A percentile compares a stretch with the other conserved stretches of the same genome.
These are phyloP conservation scores for Nadsonia fulvescens DNA, from an alignment of 805 yeast genomes.

Conservation along the genomic window DNA sequence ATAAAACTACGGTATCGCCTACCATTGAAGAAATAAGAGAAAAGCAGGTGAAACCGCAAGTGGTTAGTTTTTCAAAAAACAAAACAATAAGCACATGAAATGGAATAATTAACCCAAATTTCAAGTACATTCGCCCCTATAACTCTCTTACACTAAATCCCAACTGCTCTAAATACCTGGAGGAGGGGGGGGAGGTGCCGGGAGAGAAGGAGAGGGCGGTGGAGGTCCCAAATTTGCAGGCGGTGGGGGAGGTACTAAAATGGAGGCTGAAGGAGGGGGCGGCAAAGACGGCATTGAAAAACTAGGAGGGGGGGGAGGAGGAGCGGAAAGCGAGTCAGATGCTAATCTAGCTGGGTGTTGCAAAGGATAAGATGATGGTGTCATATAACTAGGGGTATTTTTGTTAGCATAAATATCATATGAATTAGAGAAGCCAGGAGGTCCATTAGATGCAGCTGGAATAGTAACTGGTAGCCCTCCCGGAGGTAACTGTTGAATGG, in stretches of 20 bases:
- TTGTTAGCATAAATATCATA: slow-evolving; percentile 1
- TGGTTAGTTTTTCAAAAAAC: too few species aligned
- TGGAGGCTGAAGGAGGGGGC: slow-evolving; percentile 5
- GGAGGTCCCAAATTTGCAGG: slow-evolving; percentile 6
- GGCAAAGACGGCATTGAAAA: slow-evolving; percentile 2
- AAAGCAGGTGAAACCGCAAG: too few species aligned
- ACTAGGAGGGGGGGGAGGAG: slow-evolving; percentile 9
- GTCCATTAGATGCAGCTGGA: slow-evolving; percentile 4
- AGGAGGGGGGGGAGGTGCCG: slow-evolving; percentile 6
- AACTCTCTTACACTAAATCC: too few species aligned
- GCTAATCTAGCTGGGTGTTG: slow-evolving; percentile 7
- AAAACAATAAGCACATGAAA: too few species aligned
- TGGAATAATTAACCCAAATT: too few species aligned
- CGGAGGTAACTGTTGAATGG: slow-evolving; percentile 1
- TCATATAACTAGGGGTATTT: slow-evolving; percentile 1
- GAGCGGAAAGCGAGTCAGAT: slow-evolving; percentile 3
- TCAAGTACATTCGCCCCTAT: too few species aligned
- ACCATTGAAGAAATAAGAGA: too few species aligned
- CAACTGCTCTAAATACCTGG: slow-evolving; percentile 4
- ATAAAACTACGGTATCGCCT: too few species aligned
- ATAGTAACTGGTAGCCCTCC: slow-evolving; percentile 8
- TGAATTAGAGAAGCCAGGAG: slow-evolving; percentile 6
- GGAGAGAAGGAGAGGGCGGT: slow-evolving; percentile 4
- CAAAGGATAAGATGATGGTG: slow-evolving; percentile 3
- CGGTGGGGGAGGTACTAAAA: slow-evolving; percentile 7